Evolutionary conservation across 768 basidiomycete genomes (phyloP), one percentile per base, ranked within the genome.

Genomic region (Lentinula sp.): DNA sequence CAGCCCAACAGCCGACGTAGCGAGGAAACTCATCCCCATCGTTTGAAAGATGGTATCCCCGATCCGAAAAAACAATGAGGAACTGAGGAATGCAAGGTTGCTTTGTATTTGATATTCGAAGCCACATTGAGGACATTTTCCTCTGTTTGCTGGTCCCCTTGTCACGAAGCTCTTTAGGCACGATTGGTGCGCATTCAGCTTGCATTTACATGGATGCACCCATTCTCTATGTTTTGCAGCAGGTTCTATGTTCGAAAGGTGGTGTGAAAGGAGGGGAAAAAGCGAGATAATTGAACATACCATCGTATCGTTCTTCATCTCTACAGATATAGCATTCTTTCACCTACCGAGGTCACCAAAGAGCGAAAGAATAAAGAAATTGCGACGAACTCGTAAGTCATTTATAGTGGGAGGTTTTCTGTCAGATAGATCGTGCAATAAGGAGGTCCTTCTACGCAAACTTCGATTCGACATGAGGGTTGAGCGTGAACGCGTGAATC

Each of bases 171-270:
- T 33, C 8, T 55, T 46, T 9, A 60, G 45, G 37, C 62, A 63
- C 13, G 58, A 35, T 16, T 63, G 59, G 57, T 63, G 62, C 2
- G 62, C 62, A 4, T 60, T 54, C 15, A 63, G 49, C 4, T 20
- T 55, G 53, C 62, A 63, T 60, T 60, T 63, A 37, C 62, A 63
- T 4, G 62, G 62, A 37, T 63, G 62, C 16, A 60, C 58, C 62
- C 62, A 63, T 33, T 50, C 59, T 23, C 50, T 32, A 46, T 33
- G 48, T 23, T 35, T 49, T 41, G 6, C 5, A 6, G 59, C 45
- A 16, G 36, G 35, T 7, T 60, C 59, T 60, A 37, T 41, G 8
- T 13, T 43, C 5, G 23, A 10, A 1, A 51, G n/a, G 45, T 18
- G n/a, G n/a, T n/a, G n/a, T 32, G 8, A 15, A 15, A 32, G 2